Evolutionary conservation across 768 basidiomycete species (phyloP), one percentile per base, ranked within the genome.

Genomic region (Gloeophyllum trabeum): DNA sequence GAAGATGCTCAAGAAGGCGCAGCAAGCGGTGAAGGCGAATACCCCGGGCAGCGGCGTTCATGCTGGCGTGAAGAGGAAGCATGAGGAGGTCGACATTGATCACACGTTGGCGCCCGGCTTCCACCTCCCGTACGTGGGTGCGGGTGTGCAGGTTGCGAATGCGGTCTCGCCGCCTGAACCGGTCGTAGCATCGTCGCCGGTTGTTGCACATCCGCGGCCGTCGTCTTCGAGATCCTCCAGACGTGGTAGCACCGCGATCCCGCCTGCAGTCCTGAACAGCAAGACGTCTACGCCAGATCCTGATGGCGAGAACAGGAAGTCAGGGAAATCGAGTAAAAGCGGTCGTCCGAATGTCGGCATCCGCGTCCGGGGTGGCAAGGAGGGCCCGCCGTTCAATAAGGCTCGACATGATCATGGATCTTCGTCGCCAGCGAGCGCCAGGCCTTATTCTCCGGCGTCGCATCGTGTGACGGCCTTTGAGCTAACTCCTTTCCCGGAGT

Each of bases 61-160:
- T 1, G 46, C 56, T 20, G 65, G 69, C 25, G 53, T 51, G 47
- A 73, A 73, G 56, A 52, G 71, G 39, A 73, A 73, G 48, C 64
- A 59, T 6, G 56, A 56, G 16, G 66, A 70, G 41, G 54, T 60
- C 12, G 65, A 67, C 18, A 57, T 51, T 6, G 68, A 61, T 26
- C 44, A 32, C 37, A 52, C 35, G 53, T 47, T 40, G 24, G 40
- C 36, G 16, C 51, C 53, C 6, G 60, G 57, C 38, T 70, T 72
- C 45, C 61, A 63, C 37, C 50, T 71, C 7, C 71, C 69, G 5
- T 72, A 64, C 45, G 65, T 69, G 21, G 58, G 62, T 6, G 52
- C 54, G 0, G 59, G 62, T 2, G 63, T 65, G 30, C 50, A 48
- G 30, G 20, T 59, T 57, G 6, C 44, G 48, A 19, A 48, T 47